These are phyloP conservation scores for Meyerozyma athensensis DNA, from an alignment of 1,139 yeast species.

Conservation along the genomic window DNA sequence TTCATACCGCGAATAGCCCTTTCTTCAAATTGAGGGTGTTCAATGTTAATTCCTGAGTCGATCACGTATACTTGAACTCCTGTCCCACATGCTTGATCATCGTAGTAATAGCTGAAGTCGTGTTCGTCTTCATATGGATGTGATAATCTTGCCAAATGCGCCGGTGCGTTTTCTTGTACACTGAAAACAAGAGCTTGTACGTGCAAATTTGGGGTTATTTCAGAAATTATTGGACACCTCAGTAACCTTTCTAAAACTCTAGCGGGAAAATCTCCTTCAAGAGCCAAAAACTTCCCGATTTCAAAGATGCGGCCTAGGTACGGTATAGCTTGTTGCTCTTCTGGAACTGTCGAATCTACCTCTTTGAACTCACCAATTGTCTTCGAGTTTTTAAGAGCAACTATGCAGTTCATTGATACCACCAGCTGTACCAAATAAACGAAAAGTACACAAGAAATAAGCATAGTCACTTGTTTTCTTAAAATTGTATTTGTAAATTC, in stretches of 20 bases:
- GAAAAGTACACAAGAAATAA: not conserved
- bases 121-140: slow-evolving; percentile 28
- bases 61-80: slow-evolving; percentile 72
- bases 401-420: not conserved
- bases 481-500: not conserved
- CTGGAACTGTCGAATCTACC: not conserved
- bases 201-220: slow-evolving; percentile 53
- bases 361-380: not conserved
- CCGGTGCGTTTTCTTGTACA: slow-evolving; percentile 53
- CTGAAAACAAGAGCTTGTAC: slow-evolving; percentile 42
- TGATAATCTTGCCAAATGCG: slow-evolving; percentile 65
- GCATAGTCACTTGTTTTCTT: not conserved
- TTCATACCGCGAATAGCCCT: slow-evolving; percentile 58
- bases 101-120: slow-evolving; percentile 36
- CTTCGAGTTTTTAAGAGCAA: not conserved
- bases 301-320: slow-evolving; percentile 26
- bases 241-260: slow-evolving; percentile 44
- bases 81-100: slow-evolving; percentile 39
- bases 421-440: not conserved
- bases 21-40: slow-evolving; percentile 63
- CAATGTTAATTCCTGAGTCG: slow-evolving; percentile 66
- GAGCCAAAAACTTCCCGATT: slow-evolving; percentile 62
- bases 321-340: slow-evolving; percentile 1
- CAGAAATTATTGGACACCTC: slow-evolving; percentile 48
- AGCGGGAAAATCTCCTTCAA: slow-evolving; percentile 54